phyloP scores from a whole-genome alignment of 2,329 filamentous ascomycete species.

The Talaromyces pinophilus region DNA sequence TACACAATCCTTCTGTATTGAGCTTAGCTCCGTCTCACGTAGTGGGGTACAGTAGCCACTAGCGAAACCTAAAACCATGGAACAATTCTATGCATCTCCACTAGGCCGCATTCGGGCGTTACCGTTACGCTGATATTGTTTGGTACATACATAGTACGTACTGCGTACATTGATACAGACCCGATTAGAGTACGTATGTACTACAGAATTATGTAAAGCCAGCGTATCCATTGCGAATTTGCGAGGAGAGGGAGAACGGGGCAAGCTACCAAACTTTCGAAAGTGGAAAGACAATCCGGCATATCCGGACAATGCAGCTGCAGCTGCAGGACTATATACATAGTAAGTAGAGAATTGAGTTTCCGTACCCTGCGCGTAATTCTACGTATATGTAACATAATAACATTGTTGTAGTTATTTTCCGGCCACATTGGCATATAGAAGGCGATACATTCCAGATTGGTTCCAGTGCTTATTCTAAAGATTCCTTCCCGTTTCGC shows the following conservation, averaged over 20 bases:
- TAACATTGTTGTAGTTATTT: too few species aligned
- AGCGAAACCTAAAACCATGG: not conserved
- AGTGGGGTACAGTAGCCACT: not conserved
- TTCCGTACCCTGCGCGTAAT: not conserved
- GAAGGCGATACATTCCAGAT: too few species aligned
- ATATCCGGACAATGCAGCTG: not conserved
- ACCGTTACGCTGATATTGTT: not conserved
- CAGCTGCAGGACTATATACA: too few species aligned
- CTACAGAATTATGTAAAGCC: not conserved
- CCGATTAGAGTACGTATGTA: too few species aligned
- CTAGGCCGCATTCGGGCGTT: conserved; percentile 4
- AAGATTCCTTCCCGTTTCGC: not conserved
- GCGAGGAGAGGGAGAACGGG: not conserved
- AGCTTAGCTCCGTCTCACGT: not conserved
- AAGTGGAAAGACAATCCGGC: not conserved
- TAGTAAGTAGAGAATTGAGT: not conserved
- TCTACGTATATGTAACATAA: too few species aligned
- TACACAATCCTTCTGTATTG: not conserved
- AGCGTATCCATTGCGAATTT: too few species aligned
- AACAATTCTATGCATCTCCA: not conserved
- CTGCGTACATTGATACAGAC: not conserved
- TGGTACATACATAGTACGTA: not conserved
- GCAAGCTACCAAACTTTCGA: not conserved
- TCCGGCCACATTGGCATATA: too few species aligned
- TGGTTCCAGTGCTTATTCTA: too few species aligned